Evolutionary conservation across 2,329 filamentous ascomycete genomes (phyloP), one percentile per base, ranked within the genome.

Genomic region (Claviceps pusilla): DNA sequence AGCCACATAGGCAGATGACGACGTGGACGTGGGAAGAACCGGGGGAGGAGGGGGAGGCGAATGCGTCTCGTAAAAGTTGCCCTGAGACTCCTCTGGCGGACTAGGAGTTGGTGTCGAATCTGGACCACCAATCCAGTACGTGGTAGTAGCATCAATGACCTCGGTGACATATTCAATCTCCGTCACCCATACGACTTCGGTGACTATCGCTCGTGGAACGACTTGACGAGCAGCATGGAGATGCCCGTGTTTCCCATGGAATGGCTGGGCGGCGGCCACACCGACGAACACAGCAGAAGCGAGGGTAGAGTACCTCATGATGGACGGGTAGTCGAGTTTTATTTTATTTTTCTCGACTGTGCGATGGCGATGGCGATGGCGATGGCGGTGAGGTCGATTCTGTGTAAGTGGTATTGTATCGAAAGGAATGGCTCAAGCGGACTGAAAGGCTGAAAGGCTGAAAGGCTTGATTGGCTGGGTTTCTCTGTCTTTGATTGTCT

Each of bases 231-330:
- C 24, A 39, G 41, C 51, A 33, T 71, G 69, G 57, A 68, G 68
- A 56, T 66, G 69, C 59, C 65, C 64, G 57, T 66, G 65, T 54
- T 60, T 59, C 60, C 69, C 68, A 60, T 63, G 68, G 58, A 71
- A 72, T 56, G 77, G 77, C 65, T 80, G 74, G 59, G 78, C 78
- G 55, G 73, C 63, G 60, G 71, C 75, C 60, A 69, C 69, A 58
- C 66, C 70, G 63, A 61, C 69, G 60, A 69, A 55, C 54, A 67
- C 50, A 50, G 62, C 63, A 39, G 63, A 68, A 53, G 65, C 61
- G 56, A 68, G 48, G 51, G 63, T 53, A 48, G 61, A 58, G 58
- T 64, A 63, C 70, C 74, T 76, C 74, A 77, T 77, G 48, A 31
- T 52, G 52, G 41, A 24, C 24, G 29, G 33, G 48, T 58, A 49